Evolutionary conservation across 257 asterid species (phyloP).

Genomic region (Primulina tabacum): DNA sequence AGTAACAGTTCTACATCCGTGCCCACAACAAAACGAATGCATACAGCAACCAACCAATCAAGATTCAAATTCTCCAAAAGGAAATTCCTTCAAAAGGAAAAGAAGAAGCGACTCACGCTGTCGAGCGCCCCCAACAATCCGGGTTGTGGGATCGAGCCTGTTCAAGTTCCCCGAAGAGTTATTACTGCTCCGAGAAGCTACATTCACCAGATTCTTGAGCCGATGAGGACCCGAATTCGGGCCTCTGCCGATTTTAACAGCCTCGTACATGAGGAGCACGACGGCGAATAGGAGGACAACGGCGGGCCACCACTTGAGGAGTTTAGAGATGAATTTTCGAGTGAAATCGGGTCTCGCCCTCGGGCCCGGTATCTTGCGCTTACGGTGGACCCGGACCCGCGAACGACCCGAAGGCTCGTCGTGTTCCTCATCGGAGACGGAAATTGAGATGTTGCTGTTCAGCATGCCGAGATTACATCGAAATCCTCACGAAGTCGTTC

Average conservation of each 20-base stretch:
- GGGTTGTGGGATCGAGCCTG: constrained; percentile 66
- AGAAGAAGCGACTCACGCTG: constrained; percentile 49
- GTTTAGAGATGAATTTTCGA: constrained; percentile 35
- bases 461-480: constrained; percentile 35
- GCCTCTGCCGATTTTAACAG: constrained; percentile 47
- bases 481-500: constrained; percentile 17
- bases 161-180: constrained; percentile 55
- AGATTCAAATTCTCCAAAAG: not conserved
- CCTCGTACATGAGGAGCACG: constrained; percentile 58
- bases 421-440: constrained; percentile 65
- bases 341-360: constrained; percentile 46
- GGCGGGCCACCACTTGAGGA: constrained; percentile 75
- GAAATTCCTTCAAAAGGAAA: not conserved
- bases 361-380: constrained; percentile 58
- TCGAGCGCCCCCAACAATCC: constrained; percentile 65
- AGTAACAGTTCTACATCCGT: not conserved
- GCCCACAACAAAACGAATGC: not conserved
- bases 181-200: constrained; percentile 26
- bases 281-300: constrained; percentile 52
- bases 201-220: constrained; percentile 24
- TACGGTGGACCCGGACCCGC: constrained; percentile 53
- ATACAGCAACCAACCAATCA: no score
- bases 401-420: constrained; percentile 52
- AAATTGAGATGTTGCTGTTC: constrained; percentile 50
- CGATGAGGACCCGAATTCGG: constrained; percentile 31